Percentiles rank a stretch among this genome's conserved stretches.
Conservation (phyloP, 371 early-diverging fungal species). For the Blakeslea trispora region DNA sequence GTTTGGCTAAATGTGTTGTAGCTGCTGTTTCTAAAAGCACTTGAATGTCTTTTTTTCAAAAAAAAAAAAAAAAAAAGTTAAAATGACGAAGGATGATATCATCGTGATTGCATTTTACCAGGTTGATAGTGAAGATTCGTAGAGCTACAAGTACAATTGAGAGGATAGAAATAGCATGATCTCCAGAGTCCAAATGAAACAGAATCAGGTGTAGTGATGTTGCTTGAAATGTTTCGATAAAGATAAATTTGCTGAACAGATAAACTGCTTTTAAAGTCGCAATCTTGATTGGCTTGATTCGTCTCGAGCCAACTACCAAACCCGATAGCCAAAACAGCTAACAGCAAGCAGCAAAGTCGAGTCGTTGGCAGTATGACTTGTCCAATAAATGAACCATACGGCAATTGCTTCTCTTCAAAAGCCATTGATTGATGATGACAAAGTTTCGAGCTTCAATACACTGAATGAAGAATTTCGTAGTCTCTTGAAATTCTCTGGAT, state of each 20-base stretch:
- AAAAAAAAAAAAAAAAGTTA: slow-evolving; percentile 7
- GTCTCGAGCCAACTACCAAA: slow-evolving; percentile 44
- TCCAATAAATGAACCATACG: slow-evolving; percentile 35
- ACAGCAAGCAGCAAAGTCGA: slow-evolving; percentile 23
- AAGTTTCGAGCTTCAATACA: no score
- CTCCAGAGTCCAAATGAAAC: slow-evolving; percentile 48
- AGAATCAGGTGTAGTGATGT: slow-evolving; percentile 32
- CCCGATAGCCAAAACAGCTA: slow-evolving; percentile 31
- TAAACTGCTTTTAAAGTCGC: slow-evolving; percentile 31
- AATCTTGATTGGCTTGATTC: slow-evolving; percentile 24
- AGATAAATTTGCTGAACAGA: slow-evolving; percentile 33
- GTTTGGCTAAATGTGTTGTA: slow-evolving; percentile 25
- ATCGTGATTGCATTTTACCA: slow-evolving; percentile 27
- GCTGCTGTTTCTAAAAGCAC: slow-evolving; percentile 26
- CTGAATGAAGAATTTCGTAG: no score
- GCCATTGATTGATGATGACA: slow-evolving; percentile 12
- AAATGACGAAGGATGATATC: slow-evolving; percentile 8
- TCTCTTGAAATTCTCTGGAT: no score
- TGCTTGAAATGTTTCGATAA: slow-evolving; percentile 31
- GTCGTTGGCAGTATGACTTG: slow-evolving; percentile 30
- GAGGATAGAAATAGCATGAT: slow-evolving; percentile 41
- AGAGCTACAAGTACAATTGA: slow-evolving; percentile 38
- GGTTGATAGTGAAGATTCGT: slow-evolving; percentile 33
- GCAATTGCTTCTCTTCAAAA: slow-evolving; percentile 15
- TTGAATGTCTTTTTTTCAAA: slow-evolving; percentile 31